Evolutionary conservation across 345 rosid species (phyloP).

Genomic region (Pistacia integerrima): DNA sequence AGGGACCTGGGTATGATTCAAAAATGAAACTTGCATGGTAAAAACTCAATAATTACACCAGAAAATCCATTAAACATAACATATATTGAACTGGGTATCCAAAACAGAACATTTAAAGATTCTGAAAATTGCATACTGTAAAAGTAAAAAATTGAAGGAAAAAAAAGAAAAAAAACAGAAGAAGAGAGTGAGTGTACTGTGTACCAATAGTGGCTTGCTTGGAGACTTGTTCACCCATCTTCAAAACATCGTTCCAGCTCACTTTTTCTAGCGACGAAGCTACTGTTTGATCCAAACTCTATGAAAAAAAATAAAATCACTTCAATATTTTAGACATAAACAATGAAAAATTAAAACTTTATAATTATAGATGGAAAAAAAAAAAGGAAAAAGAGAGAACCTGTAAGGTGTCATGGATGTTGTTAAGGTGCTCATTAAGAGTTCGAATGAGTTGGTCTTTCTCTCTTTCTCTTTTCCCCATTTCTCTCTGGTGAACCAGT

Average conservation of each 20-base stretch:
- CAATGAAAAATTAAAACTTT: not conserved
- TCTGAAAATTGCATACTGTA: not conserved
- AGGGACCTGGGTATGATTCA: not conserved
- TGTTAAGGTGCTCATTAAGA: conserved; percentile 56
- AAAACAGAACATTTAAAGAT: not conserved
- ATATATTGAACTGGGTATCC: not conserved
- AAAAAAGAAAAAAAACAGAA: too few relatives aligned
- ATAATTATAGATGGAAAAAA: not conserved
- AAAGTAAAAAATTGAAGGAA: too few relatives aligned
- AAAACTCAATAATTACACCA: not conserved
- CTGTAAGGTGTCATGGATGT: conserved; percentile 80
- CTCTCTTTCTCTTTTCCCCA: conserved; percentile 63
- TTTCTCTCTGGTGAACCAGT: conserved; percentile 13
- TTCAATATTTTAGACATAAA: not conserved
- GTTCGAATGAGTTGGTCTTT: conserved; percentile 50
- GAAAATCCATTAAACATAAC: not conserved
- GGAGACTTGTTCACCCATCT: conserved; percentile 78
- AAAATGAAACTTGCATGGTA: not conserved
- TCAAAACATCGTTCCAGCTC: conserved; percentile 70
- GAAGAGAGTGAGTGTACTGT: conserved; percentile 37
- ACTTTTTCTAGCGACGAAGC: conserved; percentile 50
- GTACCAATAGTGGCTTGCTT: conserved; percentile 88
- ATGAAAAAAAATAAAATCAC: not conserved
- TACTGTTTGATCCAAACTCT: conserved; percentile 61
- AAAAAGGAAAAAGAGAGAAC: conserved; percentile 23